These are phyloP conservation scores for Kewa caespitosa DNA, from an alignment of 179 eudicot genomes.

Conservation along the genomic window DNA sequence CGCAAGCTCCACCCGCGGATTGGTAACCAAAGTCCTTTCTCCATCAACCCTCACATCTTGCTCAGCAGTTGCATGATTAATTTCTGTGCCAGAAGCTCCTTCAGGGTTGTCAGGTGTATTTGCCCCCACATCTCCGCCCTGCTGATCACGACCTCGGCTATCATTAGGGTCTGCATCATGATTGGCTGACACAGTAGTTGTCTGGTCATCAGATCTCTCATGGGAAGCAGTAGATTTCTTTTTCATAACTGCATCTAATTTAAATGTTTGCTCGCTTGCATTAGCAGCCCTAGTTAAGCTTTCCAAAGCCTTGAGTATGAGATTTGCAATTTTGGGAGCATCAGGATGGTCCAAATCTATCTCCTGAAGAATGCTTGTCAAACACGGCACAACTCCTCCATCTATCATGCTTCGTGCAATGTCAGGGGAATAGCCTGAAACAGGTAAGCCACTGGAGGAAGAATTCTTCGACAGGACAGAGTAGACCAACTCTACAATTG, in stretches of 20 bases:
- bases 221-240: conserved; percentile 50
- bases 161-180: conserved; percentile 43
- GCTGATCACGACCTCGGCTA: conserved; percentile 40
- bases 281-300: conserved; percentile 89
- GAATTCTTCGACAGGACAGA: conserved; percentile 87
- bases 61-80: conserved; percentile 41
- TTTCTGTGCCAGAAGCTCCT: conserved; percentile 42
- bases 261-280: conserved; percentile 68
- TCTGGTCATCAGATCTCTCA: conserved; percentile 53
- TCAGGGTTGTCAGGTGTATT: conserved; percentile 40
- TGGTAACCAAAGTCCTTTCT: conserved; percentile 42
- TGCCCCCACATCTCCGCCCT: conserved; percentile 37
- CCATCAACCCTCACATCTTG: conserved; percentile 67
- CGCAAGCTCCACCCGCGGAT: conserved; percentile 50
- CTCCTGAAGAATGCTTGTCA: conserved; percentile 75
- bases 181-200: conserved; percentile 30
- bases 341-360: conserved; percentile 97
- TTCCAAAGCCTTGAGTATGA: conserved; percentile 82
- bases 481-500: conserved; percentile 78
- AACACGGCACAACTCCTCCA: conserved; percentile 84
- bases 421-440: conserved; percentile 94
- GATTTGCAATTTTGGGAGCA: conserved; percentile 89
- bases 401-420: conserved; percentile 95
- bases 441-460: conserved; percentile 70
- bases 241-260: conserved; percentile 65